Evolutionary conservation across 495 filamentous ascomycete species (phyloP).

Genomic region (Podospora sp.): DNA sequence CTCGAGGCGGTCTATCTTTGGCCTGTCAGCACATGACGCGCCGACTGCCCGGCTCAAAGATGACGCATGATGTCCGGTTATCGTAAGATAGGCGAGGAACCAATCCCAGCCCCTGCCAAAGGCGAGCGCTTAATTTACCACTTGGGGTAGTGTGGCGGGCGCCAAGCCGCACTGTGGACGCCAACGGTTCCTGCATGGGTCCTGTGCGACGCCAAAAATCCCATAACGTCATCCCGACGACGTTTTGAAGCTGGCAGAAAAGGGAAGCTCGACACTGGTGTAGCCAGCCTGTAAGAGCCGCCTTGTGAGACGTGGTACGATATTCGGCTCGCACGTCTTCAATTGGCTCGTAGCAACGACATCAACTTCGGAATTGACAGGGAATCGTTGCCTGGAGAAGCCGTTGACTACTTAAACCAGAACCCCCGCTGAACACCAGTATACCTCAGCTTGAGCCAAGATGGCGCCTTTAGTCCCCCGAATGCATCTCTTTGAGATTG

Average conservation of each 20-base stretch:
- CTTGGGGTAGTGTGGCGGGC: neutral
- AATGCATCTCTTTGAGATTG: constrained; percentile 60
- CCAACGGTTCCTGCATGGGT: constrained; percentile 16
- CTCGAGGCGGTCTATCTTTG: neutral
- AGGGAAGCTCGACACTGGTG: neutral
- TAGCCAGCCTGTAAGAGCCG: neutral
- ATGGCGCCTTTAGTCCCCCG: constrained; percentile 56
- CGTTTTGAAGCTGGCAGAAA: neutral
- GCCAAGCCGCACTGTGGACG: neutral
- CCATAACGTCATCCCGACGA: constrained; percentile 12
- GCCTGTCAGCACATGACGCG: neutral
- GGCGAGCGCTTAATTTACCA: neutral
- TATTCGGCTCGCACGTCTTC: neutral
- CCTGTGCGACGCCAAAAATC: constrained; percentile 7
- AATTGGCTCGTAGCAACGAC: neutral
- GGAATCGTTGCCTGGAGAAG: neutral
- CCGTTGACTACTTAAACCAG: neutral
- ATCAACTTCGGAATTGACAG: neutral
- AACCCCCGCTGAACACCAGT: neutral
- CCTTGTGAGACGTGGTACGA: constrained; percentile 1
- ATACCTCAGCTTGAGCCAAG: constrained; percentile 12
- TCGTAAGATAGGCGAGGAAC: neutral
- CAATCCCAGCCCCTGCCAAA: neutral
- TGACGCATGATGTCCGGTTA: constrained; percentile 3
- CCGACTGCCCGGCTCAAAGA: neutral